A percentile compares a stretch with the other conserved stretches of the same genome.
Conservation (phyloP, 2,329 filamentous ascomycete species). For the Coniochaeta hoffmannii region DNA sequence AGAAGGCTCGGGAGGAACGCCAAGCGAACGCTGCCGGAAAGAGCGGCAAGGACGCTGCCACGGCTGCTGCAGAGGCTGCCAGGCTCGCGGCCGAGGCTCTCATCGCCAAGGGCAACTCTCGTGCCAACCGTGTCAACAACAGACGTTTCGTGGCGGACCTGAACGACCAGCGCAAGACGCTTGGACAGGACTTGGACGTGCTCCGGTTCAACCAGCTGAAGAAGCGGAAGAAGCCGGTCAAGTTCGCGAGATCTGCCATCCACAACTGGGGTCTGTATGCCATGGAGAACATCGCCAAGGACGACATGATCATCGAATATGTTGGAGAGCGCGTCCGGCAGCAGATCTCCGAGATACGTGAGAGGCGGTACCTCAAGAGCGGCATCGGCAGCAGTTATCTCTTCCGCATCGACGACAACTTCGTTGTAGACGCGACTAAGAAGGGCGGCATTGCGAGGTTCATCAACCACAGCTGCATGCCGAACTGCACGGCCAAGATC, state of each 20-base stretch:
- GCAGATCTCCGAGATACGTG: conserved; percentile 93
- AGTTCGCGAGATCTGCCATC: conserved; percentile 94
- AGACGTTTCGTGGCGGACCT: conserved; percentile 90
- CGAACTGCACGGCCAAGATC: conserved; percentile 98
- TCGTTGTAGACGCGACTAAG: conserved; percentile 96
- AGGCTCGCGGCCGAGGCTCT: conserved; percentile 73
- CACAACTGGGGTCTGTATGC: conserved; percentile 99
- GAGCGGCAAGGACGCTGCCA: conserved; percentile 57
- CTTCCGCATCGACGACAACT: conserved; percentile 96
- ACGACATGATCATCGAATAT: conserved; percentile 99
- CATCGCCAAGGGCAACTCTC: conserved; percentile 79
- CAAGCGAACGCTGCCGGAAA: conserved; percentile 57
- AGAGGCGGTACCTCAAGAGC: conserved; percentile 87
- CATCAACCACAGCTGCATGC: conserved; percentile 97
- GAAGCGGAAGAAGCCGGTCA: conserved; percentile 98
- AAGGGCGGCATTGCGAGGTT: conserved; percentile 96
- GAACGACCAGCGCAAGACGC: conserved; percentile 85
- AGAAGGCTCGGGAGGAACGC: conserved; percentile 85
- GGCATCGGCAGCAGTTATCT: conserved; percentile 96
- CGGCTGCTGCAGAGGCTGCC: conserved; percentile 61
- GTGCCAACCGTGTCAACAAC: conserved; percentile 92
- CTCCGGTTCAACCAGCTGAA: conserved; percentile 98
- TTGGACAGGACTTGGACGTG: conserved; percentile 79
- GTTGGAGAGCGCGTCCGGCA: conserved; percentile 96
- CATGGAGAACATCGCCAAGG: conserved; percentile 92